Evolutionary conservation across 306 rosid species (phyloP), one percentile per base, ranked within the genome.

Genomic region (Quillaja saponaria): DNA sequence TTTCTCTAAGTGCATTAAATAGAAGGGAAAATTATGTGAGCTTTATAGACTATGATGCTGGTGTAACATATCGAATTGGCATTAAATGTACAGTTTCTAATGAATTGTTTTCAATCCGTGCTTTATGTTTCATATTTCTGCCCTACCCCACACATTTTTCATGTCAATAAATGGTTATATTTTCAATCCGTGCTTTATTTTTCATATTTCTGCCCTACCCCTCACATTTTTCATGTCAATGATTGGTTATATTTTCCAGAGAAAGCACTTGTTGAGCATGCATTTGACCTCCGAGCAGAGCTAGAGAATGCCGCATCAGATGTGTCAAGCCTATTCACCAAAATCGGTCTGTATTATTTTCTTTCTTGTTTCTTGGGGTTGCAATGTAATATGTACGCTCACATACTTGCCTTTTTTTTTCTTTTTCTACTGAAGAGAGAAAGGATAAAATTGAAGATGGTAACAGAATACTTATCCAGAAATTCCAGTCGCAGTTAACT

Each of bases 231-330:
- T 52, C 55, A 35, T 55, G 44, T 42, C 44, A 11, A 8, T 15
- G 12, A 9, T 14, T 56, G 46, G 31, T 58, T 58, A 4, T 42
- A 52, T 75, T 69, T 37, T 58, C 45, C 82, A 94, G 99, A 94
- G 82, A 94, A 78, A 79, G 80, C 88, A 61, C 97, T 94, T 37
- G 81, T 85, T 61, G 97, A 90, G 65, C 87, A 67, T 60, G 91
- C 97, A 58, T 73, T 90, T 80, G 99, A 90, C 67, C 83, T 94
- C 55, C 84, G 95, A 67, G 78, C 85, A 56, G 99, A 94, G 86
- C 87, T 94, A 6, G 97, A 94, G 80, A 87, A 85, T 80, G 99
- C 96, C 46, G 96, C 97, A 58, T 87, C 97, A 11, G 97, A 87
- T 80, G 99, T 90, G 62, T 76, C 96, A 41, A 79, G 80, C 71